These are phyloP conservation scores for Neofusicoccum kwambonambiense DNA, from an alignment of 2,329 filamentous ascomycete genomes.

Conservation along the genomic window DNA sequence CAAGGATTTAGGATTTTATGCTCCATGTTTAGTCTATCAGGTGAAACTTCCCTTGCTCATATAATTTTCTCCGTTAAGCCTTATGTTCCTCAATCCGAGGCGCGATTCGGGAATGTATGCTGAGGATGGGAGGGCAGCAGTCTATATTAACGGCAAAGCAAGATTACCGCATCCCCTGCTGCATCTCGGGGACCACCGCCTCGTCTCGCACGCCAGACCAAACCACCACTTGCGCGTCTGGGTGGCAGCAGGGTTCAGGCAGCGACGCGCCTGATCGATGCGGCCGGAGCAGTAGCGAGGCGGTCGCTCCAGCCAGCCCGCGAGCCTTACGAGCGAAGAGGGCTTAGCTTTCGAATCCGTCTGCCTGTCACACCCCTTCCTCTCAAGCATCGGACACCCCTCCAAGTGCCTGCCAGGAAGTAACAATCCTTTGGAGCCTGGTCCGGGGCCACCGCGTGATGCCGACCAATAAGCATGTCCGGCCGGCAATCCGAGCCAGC, in stretches of 20 bases:
- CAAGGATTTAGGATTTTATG: neutral
- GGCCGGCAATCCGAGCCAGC: neutral
- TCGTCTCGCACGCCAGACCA: neutral
- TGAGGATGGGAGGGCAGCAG: neutral
- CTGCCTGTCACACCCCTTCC: neutral
- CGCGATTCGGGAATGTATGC: neutral
- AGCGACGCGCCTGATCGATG: neutral
- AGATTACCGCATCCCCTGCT: constrained; percentile 6
- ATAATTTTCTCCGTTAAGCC: neutral
- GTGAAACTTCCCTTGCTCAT: neutral
- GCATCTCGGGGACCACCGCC: constrained; percentile 9
- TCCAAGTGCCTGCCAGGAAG: neutral
- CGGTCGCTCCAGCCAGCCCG: neutral
- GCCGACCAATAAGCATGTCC: constrained; percentile 1
- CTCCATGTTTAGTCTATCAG: neutral
- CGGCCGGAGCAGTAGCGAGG: neutral
- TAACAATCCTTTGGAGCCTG: neutral
- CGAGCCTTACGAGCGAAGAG: constrained; percentile 7
- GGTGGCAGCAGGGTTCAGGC: neutral
- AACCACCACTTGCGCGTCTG: neutral
- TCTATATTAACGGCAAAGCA: constrained; percentile 8
- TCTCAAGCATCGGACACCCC: constrained; percentile 8
- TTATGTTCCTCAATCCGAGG: neutral
- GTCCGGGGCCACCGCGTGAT: neutral
- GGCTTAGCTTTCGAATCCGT: neutral